Evolutionary conservation across 345 rosid species (phyloP).

Genomic region (Pistacia integerrima): DNA sequence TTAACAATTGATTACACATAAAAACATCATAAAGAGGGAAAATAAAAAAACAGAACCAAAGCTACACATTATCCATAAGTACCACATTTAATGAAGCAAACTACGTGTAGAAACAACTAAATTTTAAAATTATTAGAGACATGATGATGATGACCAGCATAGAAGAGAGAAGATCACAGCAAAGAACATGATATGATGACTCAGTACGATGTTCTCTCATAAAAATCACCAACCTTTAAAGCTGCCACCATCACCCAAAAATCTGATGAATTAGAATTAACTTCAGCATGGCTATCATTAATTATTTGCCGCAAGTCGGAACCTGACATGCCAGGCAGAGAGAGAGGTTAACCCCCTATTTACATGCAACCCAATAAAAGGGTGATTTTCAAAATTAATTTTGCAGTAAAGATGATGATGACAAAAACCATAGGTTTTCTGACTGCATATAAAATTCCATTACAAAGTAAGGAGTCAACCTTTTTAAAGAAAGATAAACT

Average conservation of each 20-base stretch:
- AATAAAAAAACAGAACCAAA: background rate
- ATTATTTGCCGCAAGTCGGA: conserved; percentile 60
- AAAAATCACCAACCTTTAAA: conserved; percentile 65
- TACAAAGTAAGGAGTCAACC: background rate
- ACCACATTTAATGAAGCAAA: background rate
- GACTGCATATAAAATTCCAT: background rate
- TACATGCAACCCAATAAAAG: background rate
- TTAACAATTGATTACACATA: background rate
- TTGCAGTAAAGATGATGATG: conserved; percentile 5
- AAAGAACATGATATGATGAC: too few relatives aligned
- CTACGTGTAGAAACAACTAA: conserved; percentile 10
- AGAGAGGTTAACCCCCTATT: conserved; percentile 9
- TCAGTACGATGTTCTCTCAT: too few relatives aligned
- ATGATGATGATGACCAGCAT: too few relatives aligned
- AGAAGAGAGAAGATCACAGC: too few relatives aligned
- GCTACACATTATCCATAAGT: background rate
- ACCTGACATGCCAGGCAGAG: conserved; percentile 39
- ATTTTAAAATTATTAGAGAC: conserved; percentile 1
- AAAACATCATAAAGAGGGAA: background rate
- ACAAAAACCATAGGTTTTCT: background rate
- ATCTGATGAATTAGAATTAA: conserved; percentile 66
- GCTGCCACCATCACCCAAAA: conserved; percentile 99
- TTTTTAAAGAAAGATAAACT: background rate
- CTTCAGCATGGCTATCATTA: conserved; percentile 66
- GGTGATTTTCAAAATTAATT: background rate